Evolutionary conservation across 179 eudicot species (phyloP).

Genomic region (Vitellaria paradoxa): DNA sequence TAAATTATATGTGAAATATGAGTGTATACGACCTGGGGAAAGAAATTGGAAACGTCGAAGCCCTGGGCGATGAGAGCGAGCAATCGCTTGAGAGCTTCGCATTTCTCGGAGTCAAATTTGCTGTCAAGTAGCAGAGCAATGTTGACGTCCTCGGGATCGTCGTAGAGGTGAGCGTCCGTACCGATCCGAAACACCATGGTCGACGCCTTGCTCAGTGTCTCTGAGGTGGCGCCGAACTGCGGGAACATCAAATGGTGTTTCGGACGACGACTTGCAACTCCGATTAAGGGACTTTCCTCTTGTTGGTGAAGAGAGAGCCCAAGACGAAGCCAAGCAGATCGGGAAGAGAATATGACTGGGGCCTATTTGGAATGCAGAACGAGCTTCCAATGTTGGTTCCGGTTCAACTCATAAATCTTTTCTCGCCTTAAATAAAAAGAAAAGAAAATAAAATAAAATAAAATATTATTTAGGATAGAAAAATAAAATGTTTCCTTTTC

Average conservation of each 20-base stretch:
- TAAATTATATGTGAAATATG: neutral
- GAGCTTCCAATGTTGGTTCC: too few species aligned
- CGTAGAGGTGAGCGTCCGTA: conserved; percentile 97
- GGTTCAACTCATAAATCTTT: too few species aligned
- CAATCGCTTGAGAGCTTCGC: conserved; percentile 93
- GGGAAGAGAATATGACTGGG: too few species aligned
- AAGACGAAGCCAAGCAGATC: too few species aligned
- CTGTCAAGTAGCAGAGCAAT: conserved; percentile 84
- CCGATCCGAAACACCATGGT: conserved; percentile 94
- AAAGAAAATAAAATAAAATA: too few species aligned
- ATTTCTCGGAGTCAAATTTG: conserved; percentile 84
- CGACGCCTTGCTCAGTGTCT: conserved; percentile 85
- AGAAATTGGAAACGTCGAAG: conserved; percentile 84
- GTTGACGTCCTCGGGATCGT: conserved; percentile 95
- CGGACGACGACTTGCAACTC: neutral
- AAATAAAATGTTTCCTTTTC: too few species aligned
- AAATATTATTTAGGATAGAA: too few species aligned
- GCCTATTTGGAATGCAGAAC: too few species aligned
- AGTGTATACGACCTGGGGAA: conserved; percentile 69
- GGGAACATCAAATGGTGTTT: conserved; percentile 48
- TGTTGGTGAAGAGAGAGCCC: too few species aligned
- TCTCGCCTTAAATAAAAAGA: too few species aligned
- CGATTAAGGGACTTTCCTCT: too few species aligned
- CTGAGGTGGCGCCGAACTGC: conserved; percentile 84
- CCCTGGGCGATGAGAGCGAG: conserved; percentile 99